Evolutionary conservation across 2,329 filamentous ascomycete species (phyloP).

Genomic region (Coniochaeta hoffmannii): DNA sequence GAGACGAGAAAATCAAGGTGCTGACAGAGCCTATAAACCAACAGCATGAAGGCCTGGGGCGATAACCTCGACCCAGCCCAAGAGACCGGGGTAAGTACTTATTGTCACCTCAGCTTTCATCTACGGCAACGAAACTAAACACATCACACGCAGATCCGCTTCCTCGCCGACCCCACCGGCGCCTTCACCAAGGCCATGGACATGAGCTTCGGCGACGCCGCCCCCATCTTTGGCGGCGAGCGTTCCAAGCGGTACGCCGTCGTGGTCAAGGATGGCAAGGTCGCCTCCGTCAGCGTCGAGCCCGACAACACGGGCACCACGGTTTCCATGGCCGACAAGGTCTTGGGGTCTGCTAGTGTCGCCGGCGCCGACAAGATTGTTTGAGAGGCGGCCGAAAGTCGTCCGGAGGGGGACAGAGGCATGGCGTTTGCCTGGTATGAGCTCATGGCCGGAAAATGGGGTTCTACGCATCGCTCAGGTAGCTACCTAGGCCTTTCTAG

Average conservation of each 20-base stretch:
- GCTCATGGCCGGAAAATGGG: no score
- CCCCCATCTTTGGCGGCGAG: conserved; percentile 70
- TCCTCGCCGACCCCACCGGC: conserved; percentile 74
- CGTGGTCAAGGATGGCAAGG: conserved; percentile 75
- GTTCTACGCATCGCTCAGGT: no score
- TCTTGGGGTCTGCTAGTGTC: conserved; percentile 25
- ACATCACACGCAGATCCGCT: conserved; percentile 60
- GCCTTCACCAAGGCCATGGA: conserved; percentile 79
- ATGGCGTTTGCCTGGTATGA: neutral
- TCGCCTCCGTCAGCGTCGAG: conserved; percentile 75
- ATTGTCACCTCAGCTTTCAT: neutral
- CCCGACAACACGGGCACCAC: conserved; percentile 75
- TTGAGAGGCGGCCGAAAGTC: neutral
- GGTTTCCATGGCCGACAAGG: conserved; percentile 45
- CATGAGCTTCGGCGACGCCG: conserved; percentile 65
- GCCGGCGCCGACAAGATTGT: neutral
- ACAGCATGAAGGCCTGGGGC: conserved; percentile 84
- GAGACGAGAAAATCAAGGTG: neutral
- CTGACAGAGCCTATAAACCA: neutral
- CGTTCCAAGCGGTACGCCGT: conserved; percentile 86
- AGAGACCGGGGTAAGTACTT: conserved; percentile 70
- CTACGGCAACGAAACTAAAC: neutral
- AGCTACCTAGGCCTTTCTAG: no score
- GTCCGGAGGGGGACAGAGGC: neutral
- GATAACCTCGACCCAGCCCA: conserved; percentile 67